A percentile compares a stretch with the other conserved stretches of the same genome.
Conservation (phyloP, 2,329 filamentous ascomycete genomes). For the Septoria petroselini region DNA sequence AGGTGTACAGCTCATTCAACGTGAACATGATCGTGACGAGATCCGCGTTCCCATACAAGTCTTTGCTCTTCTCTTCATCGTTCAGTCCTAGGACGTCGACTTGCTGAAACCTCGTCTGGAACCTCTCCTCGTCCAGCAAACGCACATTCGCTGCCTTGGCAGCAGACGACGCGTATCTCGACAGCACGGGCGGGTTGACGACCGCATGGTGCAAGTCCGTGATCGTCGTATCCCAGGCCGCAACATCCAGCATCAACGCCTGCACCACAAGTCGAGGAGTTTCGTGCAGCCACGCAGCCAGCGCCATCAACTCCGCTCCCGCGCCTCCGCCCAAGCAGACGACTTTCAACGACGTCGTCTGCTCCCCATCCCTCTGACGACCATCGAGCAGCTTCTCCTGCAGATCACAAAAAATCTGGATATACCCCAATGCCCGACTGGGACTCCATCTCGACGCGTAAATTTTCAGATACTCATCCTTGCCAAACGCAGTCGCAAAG, state of each 20-base stretch:
- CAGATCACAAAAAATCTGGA: slow-evolving; percentile 53
- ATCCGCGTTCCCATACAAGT: slow-evolving; percentile 34
- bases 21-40: slow-evolving; percentile 88
- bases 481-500: slow-evolving; percentile 75
- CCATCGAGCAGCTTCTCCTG: slow-evolving; percentile 22
- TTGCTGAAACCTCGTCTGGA: slow-evolving; percentile 47
- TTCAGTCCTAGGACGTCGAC: slow-evolving; percentile 50
- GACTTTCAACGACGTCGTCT: no score
- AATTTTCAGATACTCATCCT: slow-evolving; percentile 66
- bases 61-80: slow-evolving; percentile 37
- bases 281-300: slow-evolving; percentile 51
- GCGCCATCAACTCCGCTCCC: slow-evolving; percentile 64
- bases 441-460: slow-evolving; percentile 93
- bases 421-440: slow-evolving; percentile 76
- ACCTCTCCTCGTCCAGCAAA: slow-evolving; percentile 34
- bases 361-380: not conserved
- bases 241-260: slow-evolving; percentile 74
- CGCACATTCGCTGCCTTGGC: slow-evolving; percentile 43
- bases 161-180: slow-evolving; percentile 49
- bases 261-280: slow-evolving; percentile 30
- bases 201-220: slow-evolving; percentile 57
- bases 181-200: slow-evolving; percentile 48
- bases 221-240: slow-evolving; percentile 68
- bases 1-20: slow-evolving; percentile 87
- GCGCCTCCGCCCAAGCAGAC: slow-evolving; percentile 64